These are phyloP conservation scores for Neolentinus lepideus DNA, from an alignment of 1,284 basidiomycete genomes.

Conservation along the genomic window DNA sequence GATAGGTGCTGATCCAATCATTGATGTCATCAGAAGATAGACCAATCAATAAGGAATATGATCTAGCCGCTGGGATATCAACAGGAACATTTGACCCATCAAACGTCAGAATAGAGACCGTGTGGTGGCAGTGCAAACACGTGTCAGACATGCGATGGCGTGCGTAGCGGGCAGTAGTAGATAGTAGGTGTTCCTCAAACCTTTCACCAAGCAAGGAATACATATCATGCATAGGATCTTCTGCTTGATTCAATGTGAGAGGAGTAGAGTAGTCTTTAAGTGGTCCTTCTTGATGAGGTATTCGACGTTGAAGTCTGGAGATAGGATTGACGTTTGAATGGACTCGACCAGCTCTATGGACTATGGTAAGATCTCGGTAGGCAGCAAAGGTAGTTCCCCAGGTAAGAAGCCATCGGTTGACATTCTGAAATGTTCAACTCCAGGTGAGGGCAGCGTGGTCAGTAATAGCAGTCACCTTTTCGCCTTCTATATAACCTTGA, in stretches of 20 bases:
- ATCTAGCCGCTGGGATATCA: no score
- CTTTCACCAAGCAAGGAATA: no score
- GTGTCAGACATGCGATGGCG: no score
- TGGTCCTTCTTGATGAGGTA: background rate
- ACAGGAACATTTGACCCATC: no score
- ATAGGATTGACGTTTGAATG: slow-evolving; percentile 24
- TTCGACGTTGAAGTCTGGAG: slow-evolving; percentile 10
- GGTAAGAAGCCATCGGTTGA: slow-evolving; percentile 17
- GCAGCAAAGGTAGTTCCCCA: slow-evolving; percentile 23
- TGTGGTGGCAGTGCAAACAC: no score
- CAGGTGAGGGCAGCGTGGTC: slow-evolving; percentile 26
- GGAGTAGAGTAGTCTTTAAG: background rate
- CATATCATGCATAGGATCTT: background rate
- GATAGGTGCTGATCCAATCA: no score
- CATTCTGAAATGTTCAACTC: slow-evolving; percentile 22
- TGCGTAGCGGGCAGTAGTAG: no score
- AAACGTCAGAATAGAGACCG: no score
- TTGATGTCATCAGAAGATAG: no score
- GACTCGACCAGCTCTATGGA: slow-evolving; percentile 26
- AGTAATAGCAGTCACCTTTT: slow-evolving; percentile 17
- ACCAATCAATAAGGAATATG: no score
- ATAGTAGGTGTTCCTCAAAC: background rate
- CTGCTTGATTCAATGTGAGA: background rate
- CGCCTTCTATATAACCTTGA: slow-evolving; percentile 22
- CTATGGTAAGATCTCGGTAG: slow-evolving; percentile 21